Evolutionary conservation across 257 asterid genomes (phyloP).

Genomic region (Penstemon davidsonii): DNA sequence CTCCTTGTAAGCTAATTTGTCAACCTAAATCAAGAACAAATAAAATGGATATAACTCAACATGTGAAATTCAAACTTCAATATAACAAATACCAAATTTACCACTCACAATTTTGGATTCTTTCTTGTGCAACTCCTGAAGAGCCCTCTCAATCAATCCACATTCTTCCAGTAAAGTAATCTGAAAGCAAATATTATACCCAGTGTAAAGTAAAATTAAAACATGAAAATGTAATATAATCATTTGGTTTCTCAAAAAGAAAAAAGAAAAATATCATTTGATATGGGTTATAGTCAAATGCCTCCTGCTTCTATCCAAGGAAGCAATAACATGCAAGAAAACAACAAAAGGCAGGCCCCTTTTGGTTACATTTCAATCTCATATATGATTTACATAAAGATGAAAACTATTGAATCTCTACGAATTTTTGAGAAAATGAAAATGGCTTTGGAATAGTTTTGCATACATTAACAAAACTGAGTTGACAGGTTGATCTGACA

Average conservation of each 20-base stretch:
- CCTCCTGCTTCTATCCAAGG: constrained; percentile 7
- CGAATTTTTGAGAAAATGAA: no score
- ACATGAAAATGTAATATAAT: constrained; percentile 17
- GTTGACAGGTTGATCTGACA: no score
- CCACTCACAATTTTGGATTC: constrained; percentile 82
- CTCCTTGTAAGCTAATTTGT: constrained; percentile 79
- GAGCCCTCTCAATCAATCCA: constrained; percentile 83
- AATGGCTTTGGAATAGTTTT: no score
- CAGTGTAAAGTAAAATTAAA: constrained; percentile 12
- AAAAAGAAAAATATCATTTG: not conserved
- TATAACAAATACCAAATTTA: constrained; percentile 21
- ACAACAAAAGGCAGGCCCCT: not conserved
- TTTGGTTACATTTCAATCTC: not conserved
- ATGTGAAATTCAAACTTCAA: constrained; percentile 9
- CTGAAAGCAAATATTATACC: constrained; percentile 43
- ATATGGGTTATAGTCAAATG: constrained; percentile 6
- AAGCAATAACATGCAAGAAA: constrained; percentile 10
- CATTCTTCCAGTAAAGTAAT: constrained; percentile 83
- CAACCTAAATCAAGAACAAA: constrained; percentile 62
- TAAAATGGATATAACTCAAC: constrained; percentile 4
- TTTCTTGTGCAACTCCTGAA: constrained; percentile 83
- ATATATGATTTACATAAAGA: not conserved
- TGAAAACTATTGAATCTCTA: not conserved
- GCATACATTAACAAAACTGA: no score
- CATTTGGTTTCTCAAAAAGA: not conserved